These are phyloP conservation scores for Lactarius trivialis DNA, from an alignment of 768 basidiomycete genomes.

Conservation along the genomic window DNA sequence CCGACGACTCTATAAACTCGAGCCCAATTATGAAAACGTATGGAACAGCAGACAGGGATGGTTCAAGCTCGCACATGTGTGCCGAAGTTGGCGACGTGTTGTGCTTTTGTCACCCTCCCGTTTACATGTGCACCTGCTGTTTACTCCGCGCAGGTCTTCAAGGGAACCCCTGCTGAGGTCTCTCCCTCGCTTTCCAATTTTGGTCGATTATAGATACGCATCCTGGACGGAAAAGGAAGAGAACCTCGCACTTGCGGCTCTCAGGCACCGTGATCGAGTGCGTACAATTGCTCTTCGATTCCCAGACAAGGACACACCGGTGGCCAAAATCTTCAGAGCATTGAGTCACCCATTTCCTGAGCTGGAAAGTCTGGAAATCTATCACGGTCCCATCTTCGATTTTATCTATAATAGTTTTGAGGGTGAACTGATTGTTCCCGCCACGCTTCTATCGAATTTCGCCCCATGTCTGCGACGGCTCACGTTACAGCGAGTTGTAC, in stretches of 20 bases:
- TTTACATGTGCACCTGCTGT: background rate
- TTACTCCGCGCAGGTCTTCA: background rate
- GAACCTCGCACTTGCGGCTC: background rate
- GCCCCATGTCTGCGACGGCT: background rate
- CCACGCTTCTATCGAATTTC: background rate
- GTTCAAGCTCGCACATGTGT: conserved; percentile 6
- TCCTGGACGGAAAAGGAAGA: background rate
- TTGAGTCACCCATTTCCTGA: background rate
- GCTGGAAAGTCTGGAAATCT: background rate
- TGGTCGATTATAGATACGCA: background rate
- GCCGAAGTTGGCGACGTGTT: conserved; percentile 3
- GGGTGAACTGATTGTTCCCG: background rate
- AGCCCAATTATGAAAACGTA: background rate
- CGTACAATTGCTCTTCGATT: background rate
- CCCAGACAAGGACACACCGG: fast-evolving
- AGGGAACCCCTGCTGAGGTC: background rate
- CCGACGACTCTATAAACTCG: background rate
- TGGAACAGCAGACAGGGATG: background rate
- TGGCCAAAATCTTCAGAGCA: background rate
- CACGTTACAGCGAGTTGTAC: background rate
- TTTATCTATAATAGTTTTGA: no score
- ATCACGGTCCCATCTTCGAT: no score
- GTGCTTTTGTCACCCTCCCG: background rate
- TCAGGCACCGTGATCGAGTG: background rate
- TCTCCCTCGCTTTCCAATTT: background rate